Conservation (phyloP, 2,329 filamentous ascomycete species). For the Colletotrichum limetticola region DNA sequence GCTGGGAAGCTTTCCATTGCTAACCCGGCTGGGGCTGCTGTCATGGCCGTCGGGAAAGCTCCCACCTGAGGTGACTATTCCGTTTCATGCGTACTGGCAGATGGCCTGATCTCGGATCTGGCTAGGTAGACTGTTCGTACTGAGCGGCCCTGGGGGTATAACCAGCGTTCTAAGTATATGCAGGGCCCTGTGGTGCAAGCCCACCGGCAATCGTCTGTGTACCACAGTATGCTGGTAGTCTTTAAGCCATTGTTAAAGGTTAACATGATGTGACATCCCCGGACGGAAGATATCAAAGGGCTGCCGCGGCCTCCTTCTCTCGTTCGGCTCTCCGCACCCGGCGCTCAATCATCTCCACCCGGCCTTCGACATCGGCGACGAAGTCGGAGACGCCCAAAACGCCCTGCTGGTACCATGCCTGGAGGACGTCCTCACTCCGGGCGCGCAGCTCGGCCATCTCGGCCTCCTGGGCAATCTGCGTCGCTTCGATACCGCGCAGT, state of each 20-base stretch:
- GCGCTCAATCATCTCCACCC: slow-evolving; percentile 73
- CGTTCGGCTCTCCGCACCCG: slow-evolving; percentile 72
- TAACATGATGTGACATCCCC: neutral
- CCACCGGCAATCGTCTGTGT: neutral
- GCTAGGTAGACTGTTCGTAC: neutral
- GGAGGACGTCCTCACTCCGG: slow-evolving; percentile 70
- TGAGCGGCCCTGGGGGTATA: neutral
- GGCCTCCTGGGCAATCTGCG: slow-evolving; percentile 69
- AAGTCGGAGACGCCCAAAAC: slow-evolving; percentile 75
- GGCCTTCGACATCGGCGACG: slow-evolving; percentile 77
- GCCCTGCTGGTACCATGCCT: slow-evolving; percentile 79
- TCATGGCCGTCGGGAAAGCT: neutral
- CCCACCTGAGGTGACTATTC: neutral
- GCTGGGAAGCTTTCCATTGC: neutral
- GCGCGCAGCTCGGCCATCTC: slow-evolving; percentile 72
- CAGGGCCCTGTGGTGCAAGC: neutral
- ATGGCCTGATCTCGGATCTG: neutral
- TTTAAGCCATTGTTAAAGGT: neutral
- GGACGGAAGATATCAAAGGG: slow-evolving; percentile 8
- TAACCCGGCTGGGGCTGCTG: no score
- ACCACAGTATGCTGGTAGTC: neutral
- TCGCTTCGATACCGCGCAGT: slow-evolving; percentile 69
- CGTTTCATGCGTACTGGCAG: slow-evolving; percentile 11
- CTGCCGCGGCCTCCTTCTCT: slow-evolving; percentile 58
- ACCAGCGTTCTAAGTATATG: neutral